Base-by-base conservation (phyloP, 75 land plant genomes). In the Selaginella tamariscina region DNA sequence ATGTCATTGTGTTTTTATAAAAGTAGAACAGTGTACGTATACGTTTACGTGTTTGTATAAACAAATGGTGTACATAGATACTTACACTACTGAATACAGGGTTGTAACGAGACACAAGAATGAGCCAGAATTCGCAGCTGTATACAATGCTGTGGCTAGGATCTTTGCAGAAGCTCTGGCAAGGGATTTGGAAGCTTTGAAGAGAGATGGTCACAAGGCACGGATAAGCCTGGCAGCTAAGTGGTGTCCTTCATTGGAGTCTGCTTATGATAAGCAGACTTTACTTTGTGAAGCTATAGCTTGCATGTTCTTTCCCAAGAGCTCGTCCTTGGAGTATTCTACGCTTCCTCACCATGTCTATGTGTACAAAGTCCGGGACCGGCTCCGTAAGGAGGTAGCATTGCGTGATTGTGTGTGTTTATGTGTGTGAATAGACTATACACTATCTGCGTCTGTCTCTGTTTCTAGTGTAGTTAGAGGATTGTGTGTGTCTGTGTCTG, bases 201-300 rank as follows among this genome's bases (percentile, higher is more conserved):
- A 31, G 9, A 56, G 70, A 24, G 75, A 69, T 0, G 70, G 74
- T 5, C 0, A 30, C 20, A 30, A 55, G n/a, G 28, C 54, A 22
- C 28, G 59, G 2, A 67, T 86, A 22, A 72, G 79, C 54, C 62
- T 84, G 9, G 87, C 89, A 1, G 84, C 82, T 0, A 86, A 86
- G 59, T 86, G 89, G 89, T 82, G 82, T 56, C 89, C 89, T 0
- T 85, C 89, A 20, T 56, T 80, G 29, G 77, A 81, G 59, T 74
- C 70, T 1, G 79, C 85, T 1, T 85, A 70, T 56, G 87, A 84
- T 57, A 27, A 57, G 15, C 67, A 73, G 31, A 81, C 78, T 23
- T 72, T 77, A 22, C 54, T 86, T 30, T 80, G 82, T 56, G 80
- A 86, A 68, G 65, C 69, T 57, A 82, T 86, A 23, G 87, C 85